phyloP scores from a whole-genome alignment of 768 basidiomycete genomes.

The Kwoniella dendrophila region DNA sequence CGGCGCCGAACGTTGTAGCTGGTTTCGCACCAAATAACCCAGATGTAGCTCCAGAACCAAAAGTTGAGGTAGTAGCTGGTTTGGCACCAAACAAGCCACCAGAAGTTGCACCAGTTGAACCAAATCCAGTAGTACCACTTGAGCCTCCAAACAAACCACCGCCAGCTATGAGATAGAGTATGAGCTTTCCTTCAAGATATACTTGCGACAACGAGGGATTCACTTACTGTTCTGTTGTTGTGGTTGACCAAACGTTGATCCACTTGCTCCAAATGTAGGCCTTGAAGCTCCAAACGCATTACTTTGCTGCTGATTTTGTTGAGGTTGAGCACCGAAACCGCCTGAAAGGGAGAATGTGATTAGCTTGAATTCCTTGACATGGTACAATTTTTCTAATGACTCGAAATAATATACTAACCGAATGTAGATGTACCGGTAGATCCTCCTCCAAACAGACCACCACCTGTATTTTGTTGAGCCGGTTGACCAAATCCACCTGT shows the following conservation, averaged over 20 bases:
- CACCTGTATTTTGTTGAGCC: constrained; percentile 26
- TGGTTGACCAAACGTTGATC: constrained; percentile 66
- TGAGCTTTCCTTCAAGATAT: not conserved
- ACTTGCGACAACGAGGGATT: not conserved
- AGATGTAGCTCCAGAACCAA: constrained; percentile 13
- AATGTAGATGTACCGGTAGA: constrained; percentile 13
- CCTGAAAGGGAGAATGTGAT: constrained; percentile 46
- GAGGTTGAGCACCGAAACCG: constrained; percentile 63
- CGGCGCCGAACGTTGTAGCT: constrained; percentile 35
- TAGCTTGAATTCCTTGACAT: not conserved
- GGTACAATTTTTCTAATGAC: not conserved
- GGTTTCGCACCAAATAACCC: constrained; percentile 59
- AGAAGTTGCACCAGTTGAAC: constrained; percentile 25
- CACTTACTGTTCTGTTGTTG: constrained; percentile 20
- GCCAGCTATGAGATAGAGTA: not conserved
- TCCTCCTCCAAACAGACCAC: constrained; percentile 36
- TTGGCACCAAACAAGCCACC: constrained; percentile 58
- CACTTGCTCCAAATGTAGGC: constrained; percentile 57
- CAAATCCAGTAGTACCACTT: constrained; percentile 34
- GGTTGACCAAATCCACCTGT: constrained; percentile 26
- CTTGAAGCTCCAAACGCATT: constrained; percentile 59
- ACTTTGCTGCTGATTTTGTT: constrained; percentile 57
- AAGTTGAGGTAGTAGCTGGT: constrained; percentile 23
- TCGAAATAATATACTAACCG: constrained; percentile 8
- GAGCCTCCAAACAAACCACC: constrained; percentile 34